A percentile compares a stretch with the other conserved stretches of the same genome.
phyloP scores from a whole-genome alignment of 768 basidiomycete species.

The Clitopilus passeckerianus region DNA sequence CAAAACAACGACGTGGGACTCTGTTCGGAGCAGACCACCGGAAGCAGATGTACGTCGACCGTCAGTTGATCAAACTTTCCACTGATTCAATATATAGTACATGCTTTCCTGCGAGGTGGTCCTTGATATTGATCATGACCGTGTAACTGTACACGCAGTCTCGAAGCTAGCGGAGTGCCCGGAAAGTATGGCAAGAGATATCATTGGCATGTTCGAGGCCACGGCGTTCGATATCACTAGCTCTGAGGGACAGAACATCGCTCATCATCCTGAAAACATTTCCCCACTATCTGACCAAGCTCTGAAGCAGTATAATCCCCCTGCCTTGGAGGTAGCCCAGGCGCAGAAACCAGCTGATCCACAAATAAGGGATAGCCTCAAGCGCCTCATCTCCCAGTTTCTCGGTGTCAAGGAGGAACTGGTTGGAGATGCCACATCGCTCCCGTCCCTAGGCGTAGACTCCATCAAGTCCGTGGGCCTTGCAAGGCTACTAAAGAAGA shows the following conservation, averaged over 20 bases:
- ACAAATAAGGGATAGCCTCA: slow-evolving; percentile 9
- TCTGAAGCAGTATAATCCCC: no score
- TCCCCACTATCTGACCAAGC: no score
- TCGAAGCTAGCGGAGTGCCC: slow-evolving; percentile 15
- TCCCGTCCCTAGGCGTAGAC: slow-evolving; percentile 41
- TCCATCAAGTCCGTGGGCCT: slow-evolving; percentile 43
- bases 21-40: slow-evolving; percentile 23
- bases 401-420: slow-evolving; percentile 16
- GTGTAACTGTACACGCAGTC: slow-evolving; percentile 17
- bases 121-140: slow-evolving; percentile 17
- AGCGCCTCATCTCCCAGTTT: slow-evolving; percentile 18
- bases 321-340: no score
- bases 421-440: slow-evolving; percentile 23
- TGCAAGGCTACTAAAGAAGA: slow-evolving; percentile 24
- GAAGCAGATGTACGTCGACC: slow-evolving; percentile 23
- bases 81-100: slow-evolving; percentile 16
- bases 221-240: slow-evolving; percentile 5
- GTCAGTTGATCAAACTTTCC: neutral
- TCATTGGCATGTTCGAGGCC: slow-evolving; percentile 19
- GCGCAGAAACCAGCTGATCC: slow-evolving; percentile 6
- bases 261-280: no score
- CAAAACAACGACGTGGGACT: slow-evolving; percentile 17
- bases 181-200: slow-evolving; percentile 5
- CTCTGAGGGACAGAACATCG: no score
- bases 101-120: slow-evolving; percentile 25